Base-by-base conservation (phyloP, 129 eudicot species). In the Lactuca sativa region DNA sequence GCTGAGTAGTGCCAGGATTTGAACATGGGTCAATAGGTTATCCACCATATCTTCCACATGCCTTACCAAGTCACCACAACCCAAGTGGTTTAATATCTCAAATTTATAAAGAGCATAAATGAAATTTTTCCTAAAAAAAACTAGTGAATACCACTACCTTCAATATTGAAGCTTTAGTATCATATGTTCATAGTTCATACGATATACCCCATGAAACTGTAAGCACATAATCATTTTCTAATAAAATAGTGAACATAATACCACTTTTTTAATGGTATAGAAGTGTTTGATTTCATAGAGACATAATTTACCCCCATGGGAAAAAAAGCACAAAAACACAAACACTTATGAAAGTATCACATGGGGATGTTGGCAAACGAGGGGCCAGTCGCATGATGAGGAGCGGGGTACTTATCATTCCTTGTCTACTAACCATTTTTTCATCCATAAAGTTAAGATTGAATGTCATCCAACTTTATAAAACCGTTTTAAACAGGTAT, bases 251-350 rank as follows among this genome's bases (percentile, higher is more conserved):
- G 58, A 53, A 15, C 18, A 51, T 14, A 51, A 49, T 13, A 14
- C 15, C 3, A 53, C 30, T 14, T 7, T 53, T 53, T 6, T 53
- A 0, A 53, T 53, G 2, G 30, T 53, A 53, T 15, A 16, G 30
- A 15, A n/a, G 10, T 53, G 58, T 61, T 62, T 36, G 12, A 49
- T 40, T 52, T 52, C 41, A 41, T 57, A 68, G 74, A 11, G 62
- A 66, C 79, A 75, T 66, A 48, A 75, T 65, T 56, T 32, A 63
- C 70, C 78, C 69, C 55, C 66, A 65, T 54, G 13, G 73, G 14
- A 57, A 74, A 74, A 53, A 73, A 74, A 33, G 79, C 54, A 48
- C 7, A 75, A 75, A 75, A 62, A 66, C 47, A 18, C 53, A 25
- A 25, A 25, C 30, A 25, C 30, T 25, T 25, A 49, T 37, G 67